Conservation (phyloP, 768 basidiomycete genomes). For the Hysterangium stoloniferum region DNA sequence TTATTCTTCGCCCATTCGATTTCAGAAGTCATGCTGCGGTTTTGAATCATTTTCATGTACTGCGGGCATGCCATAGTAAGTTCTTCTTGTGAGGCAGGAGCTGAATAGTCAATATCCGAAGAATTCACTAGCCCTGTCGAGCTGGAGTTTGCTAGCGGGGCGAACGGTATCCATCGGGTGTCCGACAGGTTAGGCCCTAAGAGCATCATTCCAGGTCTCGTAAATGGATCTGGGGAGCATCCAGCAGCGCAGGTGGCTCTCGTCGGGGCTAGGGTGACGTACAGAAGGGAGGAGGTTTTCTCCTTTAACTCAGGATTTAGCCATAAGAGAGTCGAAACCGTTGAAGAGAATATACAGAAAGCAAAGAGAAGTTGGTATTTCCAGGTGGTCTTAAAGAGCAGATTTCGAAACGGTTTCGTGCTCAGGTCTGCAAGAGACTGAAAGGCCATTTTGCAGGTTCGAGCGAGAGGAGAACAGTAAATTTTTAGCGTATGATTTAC, state of each 20-base stretch:
- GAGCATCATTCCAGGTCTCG: not conserved
- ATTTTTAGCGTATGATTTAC: no score
- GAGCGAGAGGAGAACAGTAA: no score
- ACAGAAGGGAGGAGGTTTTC: no score
- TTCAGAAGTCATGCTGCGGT: not conserved
- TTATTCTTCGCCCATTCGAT: slow-evolving; percentile 6
- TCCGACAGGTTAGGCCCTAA: not conserved
- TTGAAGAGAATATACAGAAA: no score
- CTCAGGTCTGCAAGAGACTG: no score
- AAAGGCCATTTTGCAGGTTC: no score
- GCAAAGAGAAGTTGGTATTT: no score
- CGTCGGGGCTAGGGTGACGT: no score
- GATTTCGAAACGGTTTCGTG: no score
- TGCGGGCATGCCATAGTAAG: slow-evolving; percentile 1
- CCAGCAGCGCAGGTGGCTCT: not conserved
- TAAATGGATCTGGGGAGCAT: slow-evolving; percentile 5
- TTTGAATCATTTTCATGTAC: slow-evolving; percentile 1
- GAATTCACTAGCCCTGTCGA: not conserved
- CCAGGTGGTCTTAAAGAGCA: no score
- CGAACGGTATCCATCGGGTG: slow-evolving; percentile 9
- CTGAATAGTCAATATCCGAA: not conserved
- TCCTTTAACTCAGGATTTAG: no score
- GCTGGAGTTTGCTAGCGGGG: not conserved
- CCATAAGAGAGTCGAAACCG: no score
- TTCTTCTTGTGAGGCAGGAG: not conserved